These are phyloP conservation scores for Sicyos baderoa DNA, from an alignment of 306 rosid species.

Conservation along the genomic window DNA sequence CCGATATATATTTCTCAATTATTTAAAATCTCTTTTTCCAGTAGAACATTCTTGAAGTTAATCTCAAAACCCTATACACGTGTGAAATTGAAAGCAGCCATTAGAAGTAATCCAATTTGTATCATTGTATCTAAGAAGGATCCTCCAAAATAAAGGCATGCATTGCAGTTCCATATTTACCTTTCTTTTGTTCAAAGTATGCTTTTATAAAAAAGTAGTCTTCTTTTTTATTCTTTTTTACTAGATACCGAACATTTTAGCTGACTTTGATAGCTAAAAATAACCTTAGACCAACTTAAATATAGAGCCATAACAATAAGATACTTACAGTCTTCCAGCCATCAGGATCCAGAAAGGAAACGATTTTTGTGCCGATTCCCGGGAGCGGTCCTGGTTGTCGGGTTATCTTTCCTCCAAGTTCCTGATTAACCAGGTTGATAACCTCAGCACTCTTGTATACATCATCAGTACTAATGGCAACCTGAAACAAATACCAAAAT, in stretches of 20 bases:
- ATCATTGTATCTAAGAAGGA: not conserved
- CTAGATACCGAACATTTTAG: not conserved
- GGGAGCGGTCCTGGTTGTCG: conserved; percentile 84
- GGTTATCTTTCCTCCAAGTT: conserved; percentile 92
- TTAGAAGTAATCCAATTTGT: not conserved
- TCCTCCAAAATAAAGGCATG: not conserved
- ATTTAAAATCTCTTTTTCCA: not conserved
- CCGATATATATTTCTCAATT: not conserved
- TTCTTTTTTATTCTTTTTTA: not conserved
- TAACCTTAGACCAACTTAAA: not conserved
- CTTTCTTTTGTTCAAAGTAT: too few species aligned
- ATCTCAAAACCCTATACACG: not conserved
- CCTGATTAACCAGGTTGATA: conserved; percentile 54
- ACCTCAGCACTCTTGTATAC: conserved; percentile 91
- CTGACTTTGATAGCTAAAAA: not conserved
- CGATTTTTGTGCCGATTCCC: conserved; percentile 77
- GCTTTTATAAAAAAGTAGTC: too few species aligned
- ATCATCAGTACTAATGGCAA: conserved; percentile 89
- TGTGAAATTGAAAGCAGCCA: not conserved
- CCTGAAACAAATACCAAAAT: conserved; percentile 31
- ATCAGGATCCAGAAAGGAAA: conserved; percentile 85
- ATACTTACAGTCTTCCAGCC: conserved; percentile 96
- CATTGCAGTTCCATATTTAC: not conserved
- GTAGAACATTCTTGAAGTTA: not conserved
- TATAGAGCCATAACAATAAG: not conserved